These are phyloP conservation scores for Apiospora malaysiana DNA, from an alignment of 2,329 filamentous ascomycete species.

Conservation along the genomic window DNA sequence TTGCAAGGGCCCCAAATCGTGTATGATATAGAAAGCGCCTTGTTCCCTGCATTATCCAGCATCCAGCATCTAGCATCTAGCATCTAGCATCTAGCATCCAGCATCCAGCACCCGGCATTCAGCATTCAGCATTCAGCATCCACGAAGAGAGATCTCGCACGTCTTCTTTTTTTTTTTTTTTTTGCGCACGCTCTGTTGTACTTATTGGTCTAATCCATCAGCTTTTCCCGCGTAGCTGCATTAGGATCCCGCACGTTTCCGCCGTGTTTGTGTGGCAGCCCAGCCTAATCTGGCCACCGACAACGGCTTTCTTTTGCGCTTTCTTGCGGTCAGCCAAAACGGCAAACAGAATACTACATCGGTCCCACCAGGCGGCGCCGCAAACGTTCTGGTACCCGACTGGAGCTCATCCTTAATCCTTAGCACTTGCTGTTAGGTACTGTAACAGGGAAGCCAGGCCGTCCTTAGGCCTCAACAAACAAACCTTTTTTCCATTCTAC, in stretches of 20 bases:
- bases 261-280: not conserved
- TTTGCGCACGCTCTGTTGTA: not conserved
- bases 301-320: conserved; percentile 21
- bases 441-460: conserved; percentile 14
- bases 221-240: conserved; percentile 7
- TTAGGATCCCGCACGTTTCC: conserved; percentile 10
- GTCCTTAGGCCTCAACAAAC: conserved; percentile 17
- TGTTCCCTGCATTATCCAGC: conserved; percentile 5
- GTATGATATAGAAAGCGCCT: not conserved
- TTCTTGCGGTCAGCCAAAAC: conserved; percentile 23
- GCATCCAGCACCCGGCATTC: too few relatives aligned
- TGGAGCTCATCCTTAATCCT: not conserved
- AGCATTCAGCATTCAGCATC: too few relatives aligned
- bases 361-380: not conserved
- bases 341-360: conserved; percentile 17
- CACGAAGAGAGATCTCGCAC: not conserved
- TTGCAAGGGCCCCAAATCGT: not conserved
- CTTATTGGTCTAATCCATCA: not conserved
- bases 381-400: conserved; percentile 14
- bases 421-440: conserved; percentile 1
- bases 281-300: conserved; percentile 24
- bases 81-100: too few relatives aligned
- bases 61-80: too few relatives aligned
- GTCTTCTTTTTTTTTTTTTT: conserved; percentile 6
- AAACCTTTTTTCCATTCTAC: not conserved